Percentiles rank a stretch among this genome's conserved stretches.
phyloP scores from a whole-genome alignment of 306 rosid genomes.

The Morella rubra region DNA sequence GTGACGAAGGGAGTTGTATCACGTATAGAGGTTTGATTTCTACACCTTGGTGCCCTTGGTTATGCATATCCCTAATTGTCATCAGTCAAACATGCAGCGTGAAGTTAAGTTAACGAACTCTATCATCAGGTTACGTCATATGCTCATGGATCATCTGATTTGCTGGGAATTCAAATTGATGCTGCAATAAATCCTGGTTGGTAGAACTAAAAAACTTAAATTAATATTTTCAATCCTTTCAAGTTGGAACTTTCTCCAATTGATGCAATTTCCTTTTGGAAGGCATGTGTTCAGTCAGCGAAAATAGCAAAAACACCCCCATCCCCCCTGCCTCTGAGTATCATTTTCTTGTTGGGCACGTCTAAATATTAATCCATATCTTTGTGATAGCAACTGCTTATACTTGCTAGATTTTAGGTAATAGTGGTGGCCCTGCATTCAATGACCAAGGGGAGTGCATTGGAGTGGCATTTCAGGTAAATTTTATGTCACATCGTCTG shows the following conservation, averaged over 20 bases:
- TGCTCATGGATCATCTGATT: constrained; percentile 95
- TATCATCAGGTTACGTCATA: constrained; percentile 85
- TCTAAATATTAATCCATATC: constrained; percentile 8
- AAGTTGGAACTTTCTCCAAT: background rate
- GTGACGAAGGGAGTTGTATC: constrained; percentile 99
- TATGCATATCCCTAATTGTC: background rate
- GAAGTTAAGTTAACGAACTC: constrained; percentile 4
- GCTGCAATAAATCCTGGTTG: constrained; percentile 99
- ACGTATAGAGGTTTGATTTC: constrained; percentile 81
- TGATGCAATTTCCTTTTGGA: background rate
- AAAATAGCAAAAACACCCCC: background rate
- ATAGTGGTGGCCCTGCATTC: constrained; percentile 99
- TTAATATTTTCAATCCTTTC: background rate
- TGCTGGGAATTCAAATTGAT: constrained; percentile 96
- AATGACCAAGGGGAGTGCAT: constrained; percentile 96
- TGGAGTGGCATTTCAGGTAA: constrained; percentile 99
- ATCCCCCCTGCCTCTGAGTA: constrained; percentile 9
- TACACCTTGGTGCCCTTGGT: background rate
- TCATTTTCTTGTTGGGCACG: background rate
- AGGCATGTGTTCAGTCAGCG: background rate
- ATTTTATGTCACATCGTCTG: constrained; percentile 28
- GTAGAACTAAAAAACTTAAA: constrained; percentile 27
- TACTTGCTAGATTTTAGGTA: constrained; percentile 69
- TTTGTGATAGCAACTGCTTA: constrained; percentile 41
- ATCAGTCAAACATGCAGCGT: background rate